phyloP scores from a whole-genome alignment of 495 filamentous ascomycete genomes.

The Annulohypoxylon nitens region DNA sequence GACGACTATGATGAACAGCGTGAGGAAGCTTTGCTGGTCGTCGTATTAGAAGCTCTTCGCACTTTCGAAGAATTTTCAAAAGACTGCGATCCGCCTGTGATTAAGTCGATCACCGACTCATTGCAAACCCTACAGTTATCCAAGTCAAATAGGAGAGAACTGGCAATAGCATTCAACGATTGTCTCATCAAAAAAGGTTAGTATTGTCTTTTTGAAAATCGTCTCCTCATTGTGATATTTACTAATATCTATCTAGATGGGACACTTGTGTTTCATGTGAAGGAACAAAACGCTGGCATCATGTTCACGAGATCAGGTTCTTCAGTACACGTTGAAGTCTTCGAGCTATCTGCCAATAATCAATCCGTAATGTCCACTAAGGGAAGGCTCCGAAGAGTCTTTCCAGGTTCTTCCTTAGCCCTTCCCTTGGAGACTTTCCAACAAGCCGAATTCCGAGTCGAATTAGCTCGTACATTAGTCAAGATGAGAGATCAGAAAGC shows the following conservation, averaged over 20 bases:
- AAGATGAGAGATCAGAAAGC: slow-evolving; percentile 60
- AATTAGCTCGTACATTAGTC: slow-evolving; percentile 58
- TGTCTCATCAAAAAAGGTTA: slow-evolving; percentile 15
- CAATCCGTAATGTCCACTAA: slow-evolving; percentile 58
- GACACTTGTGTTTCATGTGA: slow-evolving; percentile 60
- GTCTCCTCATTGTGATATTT: neutral
- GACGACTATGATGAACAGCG: slow-evolving; percentile 53
- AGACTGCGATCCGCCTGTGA: neutral
- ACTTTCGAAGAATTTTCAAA: slow-evolving; percentile 44
- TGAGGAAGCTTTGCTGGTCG: slow-evolving; percentile 42
- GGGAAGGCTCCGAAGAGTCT: slow-evolving; percentile 66
- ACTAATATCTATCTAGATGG: slow-evolving; percentile 32
- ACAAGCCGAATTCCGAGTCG: slow-evolving; percentile 53
- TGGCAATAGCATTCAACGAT: slow-evolving; percentile 18
- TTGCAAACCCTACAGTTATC: slow-evolving; percentile 38
- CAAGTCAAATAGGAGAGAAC: neutral
- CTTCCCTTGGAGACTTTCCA: slow-evolving; percentile 53
- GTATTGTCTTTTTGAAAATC: neutral
- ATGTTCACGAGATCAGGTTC: slow-evolving; percentile 56
- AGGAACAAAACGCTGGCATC: slow-evolving; percentile 71
- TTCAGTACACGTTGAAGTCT: slow-evolving; percentile 64
- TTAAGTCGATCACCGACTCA: slow-evolving; percentile 35
- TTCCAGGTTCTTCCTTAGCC: slow-evolving; percentile 65
- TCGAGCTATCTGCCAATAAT: slow-evolving; percentile 69
- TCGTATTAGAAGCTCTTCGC: slow-evolving; percentile 42